These are phyloP conservation scores for Xylaria cubensis DNA, from an alignment of 495 filamentous ascomycete genomes.

Conservation along the genomic window DNA sequence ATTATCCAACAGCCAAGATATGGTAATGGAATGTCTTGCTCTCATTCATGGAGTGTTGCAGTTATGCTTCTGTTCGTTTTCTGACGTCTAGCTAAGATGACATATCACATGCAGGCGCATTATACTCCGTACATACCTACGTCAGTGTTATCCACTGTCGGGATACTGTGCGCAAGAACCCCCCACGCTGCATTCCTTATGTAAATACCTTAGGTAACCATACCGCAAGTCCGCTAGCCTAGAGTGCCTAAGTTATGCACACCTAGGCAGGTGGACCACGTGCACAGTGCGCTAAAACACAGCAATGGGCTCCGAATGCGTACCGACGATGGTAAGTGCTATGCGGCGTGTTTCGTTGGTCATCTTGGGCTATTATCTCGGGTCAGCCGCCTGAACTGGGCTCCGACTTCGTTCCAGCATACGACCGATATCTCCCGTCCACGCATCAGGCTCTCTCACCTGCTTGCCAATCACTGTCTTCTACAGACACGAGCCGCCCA, in stretches of 20 bases:
- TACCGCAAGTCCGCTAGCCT: not conserved
- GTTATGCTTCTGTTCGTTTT: not conserved
- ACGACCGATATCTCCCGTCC: conserved; percentile 7
- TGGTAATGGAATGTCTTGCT: not conserved
- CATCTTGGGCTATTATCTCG: not conserved
- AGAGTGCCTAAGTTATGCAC: too few species aligned
- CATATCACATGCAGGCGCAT: not conserved
- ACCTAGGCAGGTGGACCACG: not conserved
- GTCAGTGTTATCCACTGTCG: conserved; percentile 4
- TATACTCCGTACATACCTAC: not conserved
- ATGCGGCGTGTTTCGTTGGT: conserved; percentile 11
- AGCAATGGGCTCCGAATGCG: not conserved
- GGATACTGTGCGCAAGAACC: not conserved
- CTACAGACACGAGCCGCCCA: conserved; percentile 4
- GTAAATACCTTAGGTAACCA: not conserved
- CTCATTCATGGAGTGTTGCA: not conserved
- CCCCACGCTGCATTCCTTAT: not conserved
- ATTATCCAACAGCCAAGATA: not conserved
- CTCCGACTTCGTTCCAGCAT: conserved; percentile 13
- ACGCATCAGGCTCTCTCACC: not conserved
- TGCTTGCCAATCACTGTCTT: not conserved
- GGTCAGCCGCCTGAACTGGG: conserved; percentile 14
- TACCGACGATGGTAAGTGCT: not conserved
- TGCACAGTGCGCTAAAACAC: conserved; percentile 19
- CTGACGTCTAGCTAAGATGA: not conserved